Evolutionary conservation across 306 rosid genomes (phyloP).

Genomic region (Ochetophila trinervis): DNA sequence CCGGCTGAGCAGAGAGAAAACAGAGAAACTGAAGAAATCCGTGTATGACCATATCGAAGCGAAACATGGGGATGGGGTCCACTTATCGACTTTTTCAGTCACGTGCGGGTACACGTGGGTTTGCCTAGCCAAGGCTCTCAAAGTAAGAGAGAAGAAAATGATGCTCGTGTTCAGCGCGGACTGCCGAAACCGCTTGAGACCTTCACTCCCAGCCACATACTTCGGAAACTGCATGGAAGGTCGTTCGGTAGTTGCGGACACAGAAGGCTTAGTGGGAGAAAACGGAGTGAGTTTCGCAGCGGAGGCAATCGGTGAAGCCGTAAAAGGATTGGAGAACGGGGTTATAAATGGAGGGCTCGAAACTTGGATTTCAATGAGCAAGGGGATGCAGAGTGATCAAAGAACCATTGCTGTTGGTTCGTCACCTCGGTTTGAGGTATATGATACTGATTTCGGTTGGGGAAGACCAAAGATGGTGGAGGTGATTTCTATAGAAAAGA

Average conservation of each 20-base stretch:
- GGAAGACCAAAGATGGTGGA: no score
- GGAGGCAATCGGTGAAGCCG: neutral
- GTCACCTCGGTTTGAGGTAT: slow-evolving; percentile 19
- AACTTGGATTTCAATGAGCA: neutral
- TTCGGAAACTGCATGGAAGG: neutral
- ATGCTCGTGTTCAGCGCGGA: neutral
- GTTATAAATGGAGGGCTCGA: neutral
- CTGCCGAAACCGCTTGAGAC: neutral
- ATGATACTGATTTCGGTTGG: no score
- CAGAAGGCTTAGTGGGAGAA: slow-evolving; percentile 3
- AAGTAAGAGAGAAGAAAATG: no score
- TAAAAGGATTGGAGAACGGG: neutral
- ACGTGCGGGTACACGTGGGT: slow-evolving; percentile 12
- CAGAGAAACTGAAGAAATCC: neutral
- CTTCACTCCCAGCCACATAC: neutral
- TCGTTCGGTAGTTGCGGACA: neutral
- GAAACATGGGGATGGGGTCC: neutral
- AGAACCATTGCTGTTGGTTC: neutral
- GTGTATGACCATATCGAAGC: neutral
- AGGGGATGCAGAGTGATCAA: no score
- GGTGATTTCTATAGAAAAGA: no score
- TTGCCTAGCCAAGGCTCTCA: slow-evolving; percentile 1
- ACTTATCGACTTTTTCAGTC: neutral
- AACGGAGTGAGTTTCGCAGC: slow-evolving; percentile 10
- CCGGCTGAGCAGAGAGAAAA: neutral